Evolutionary conservation across 1,284 basidiomycete genomes (phyloP), one percentile per base, ranked within the genome.

Genomic region (Athelia sp.): DNA sequence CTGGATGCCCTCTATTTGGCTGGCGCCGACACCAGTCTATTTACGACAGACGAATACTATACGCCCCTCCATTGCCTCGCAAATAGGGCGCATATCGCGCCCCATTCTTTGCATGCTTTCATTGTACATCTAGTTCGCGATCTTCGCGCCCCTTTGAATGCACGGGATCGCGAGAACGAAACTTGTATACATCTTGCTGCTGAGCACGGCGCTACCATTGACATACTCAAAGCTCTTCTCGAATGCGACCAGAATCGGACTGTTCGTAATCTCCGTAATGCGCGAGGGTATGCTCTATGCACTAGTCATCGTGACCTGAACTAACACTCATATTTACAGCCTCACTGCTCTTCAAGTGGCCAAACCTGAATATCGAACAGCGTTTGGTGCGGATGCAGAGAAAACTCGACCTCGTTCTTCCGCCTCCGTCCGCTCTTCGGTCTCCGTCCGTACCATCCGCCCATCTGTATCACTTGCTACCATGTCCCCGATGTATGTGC

Each of bases 131-230:
- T 89, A 46, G 73, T 88, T 36, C 71, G 72, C 48, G 81, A 87
- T 60, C 76, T 88, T 22, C 76, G 75, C 36, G 81, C 83, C 3
- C 84, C 86, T 0, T 62, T 89, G 38, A 72, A 76, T 21, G 83
- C 84, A 15, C 66, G 71, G 31, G 94, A 98, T 67, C 82, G 79
- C 48, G 79, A 92, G 50, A 90, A 92, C 42, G 87, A 98, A 60
- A 96, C 91, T 43, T 95, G 94, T 56, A 83, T 98, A 54, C 95
- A 98, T 70, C 76, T 98, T 48, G 95, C 95, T 18, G 95, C 96
- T 4, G 87, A 93, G 58, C 86, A 88, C 52, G 96, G 95, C 11
- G 82, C 87, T 50, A 84, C 73, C 62, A 65, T 79, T 19, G 80
- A 83, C 49, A 64, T 88, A 18, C 64, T 89, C 35, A 68, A 72